Base-by-base conservation (phyloP, 805 yeast genomes). In the Saccharomycopsis selenospora region DNA sequence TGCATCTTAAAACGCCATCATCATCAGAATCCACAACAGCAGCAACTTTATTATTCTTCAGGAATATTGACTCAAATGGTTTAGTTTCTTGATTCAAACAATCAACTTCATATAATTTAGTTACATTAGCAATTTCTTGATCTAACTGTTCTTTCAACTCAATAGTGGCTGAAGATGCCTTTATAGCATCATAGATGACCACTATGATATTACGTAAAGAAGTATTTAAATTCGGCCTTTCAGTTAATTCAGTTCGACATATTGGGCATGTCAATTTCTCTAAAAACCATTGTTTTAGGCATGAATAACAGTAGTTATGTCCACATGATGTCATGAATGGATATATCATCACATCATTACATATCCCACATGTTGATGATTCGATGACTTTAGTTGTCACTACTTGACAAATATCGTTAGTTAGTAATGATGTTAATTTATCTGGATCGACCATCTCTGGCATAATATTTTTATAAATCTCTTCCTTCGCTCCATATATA, bases 221-320 rank as follows among this genome's bases (percentile, higher is more conserved):
- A 17, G 38, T 14, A 14, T 33, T 33, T 17, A 33, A 20, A 33
- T 4, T 10, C 18, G 38, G 38, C 10, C 20, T 17, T 17, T 33
- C 17, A 10, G n/a, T 14, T 6, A 33, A 20, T 33, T 17, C 20
- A 33, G 17, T 17, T 6, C 38, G 38, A 10, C 38, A 33, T 14
- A 20, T 33, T 14, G 38, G 38, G 17, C 38, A 33, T 33, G 38
- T 14, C 6, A 33, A 20, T 20, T 33, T 33, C 18, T 33, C 38
- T 10, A 14, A 14, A 10, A 33, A 33, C 38, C 38, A 33, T 10
- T 33, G 38, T 14, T 33, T 33, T 17, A 33, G 38, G 17, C 38
- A 33, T 14, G 38, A 33, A 33, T 33, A 33, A 20, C 38, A 33
- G 38, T 33, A 33, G 18, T 33, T 33, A 14, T 33, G 38, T 10